Evolutionary conservation across 2,329 filamentous ascomycete species (phyloP), one percentile per base, ranked within the genome.

Genomic region (Aspergillus ochraceus): DNA sequence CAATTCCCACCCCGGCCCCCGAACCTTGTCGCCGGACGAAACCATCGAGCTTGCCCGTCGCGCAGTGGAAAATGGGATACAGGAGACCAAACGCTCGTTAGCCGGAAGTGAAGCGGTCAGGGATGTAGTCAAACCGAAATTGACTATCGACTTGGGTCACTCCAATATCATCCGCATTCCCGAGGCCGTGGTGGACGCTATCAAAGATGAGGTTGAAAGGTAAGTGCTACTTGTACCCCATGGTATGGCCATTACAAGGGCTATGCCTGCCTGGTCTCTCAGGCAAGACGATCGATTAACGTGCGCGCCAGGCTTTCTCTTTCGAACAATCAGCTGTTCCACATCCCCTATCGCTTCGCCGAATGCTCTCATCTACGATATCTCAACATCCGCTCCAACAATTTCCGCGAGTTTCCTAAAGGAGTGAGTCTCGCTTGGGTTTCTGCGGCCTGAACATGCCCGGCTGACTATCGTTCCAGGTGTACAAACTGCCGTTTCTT

Each of bases 401-500:
- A 77, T 55, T 81, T 82, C 58, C 75, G 83, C 64, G 84, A 88
- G 71, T 88, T 90, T 67, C 88, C 88, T 50, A 81, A 82, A 68
- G 83, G 83, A 65, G 87, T 89, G 81, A 63, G 86, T 80, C 11
- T 12, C 19, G 50, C 49, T 8, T 19, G 6, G 11, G 42, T 42
- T 2, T 6, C 12, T 36, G n/a, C 49, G 24, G 9, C 39, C 32
- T 54, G 14, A 12, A 24, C 6, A 2, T 17, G 29, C 3, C 19
- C 17, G 9, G 30, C n/a, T 36, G 57, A 49, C 64, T 71, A 17
- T 49, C 58, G 69, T 54, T 64, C 22, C 71, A 96, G 92, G 86
- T 98, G 60, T 93, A 94, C 73, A 88, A 92, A 74, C 83, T 98
- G 62, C 88, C 86, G 55, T 90, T 92, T 36, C 85, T 98, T 57